Base-by-base conservation (phyloP, 768 basidiomycete species). In the Naganishia friedmannii region DNA sequence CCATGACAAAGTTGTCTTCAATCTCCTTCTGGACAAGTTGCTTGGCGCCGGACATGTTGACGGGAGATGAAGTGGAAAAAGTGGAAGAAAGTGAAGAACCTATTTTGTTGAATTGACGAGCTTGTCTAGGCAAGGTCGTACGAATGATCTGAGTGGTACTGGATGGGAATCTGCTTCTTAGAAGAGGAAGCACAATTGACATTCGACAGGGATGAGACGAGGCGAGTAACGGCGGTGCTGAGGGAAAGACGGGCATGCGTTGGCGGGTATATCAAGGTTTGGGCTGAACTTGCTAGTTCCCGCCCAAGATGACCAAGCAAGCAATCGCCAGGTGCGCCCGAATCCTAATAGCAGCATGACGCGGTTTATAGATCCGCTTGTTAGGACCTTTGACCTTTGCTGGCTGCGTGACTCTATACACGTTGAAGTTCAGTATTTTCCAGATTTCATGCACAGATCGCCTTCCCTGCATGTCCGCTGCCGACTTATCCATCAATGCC, bases 1-100 rank as follows among this genome's bases (percentile, higher is more conserved):
- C 74, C 57, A 77, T 76, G 58, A 78, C 75, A 55, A 75, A 72
- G 74, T 80, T 75, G 66, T 76, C 72, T 31, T 72, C 73, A 72
- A 80, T 78, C 28, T 69, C 65, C 67, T 72, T 53, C 48, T 78
- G 75, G 66, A 78, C 75, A 28, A 74, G 46, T 39, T 73, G 31
- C 70, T 78, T 77, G 34, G 72, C 68, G 45, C 65, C 65, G 29
- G 75, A 66, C 48, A 67, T 73, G 57, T 72, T 70, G 60, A 68
- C 66, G 57, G 56, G 54, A 69, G 68, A 51, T 42, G 68, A 34
- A 39, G 39, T 46, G 26, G 68, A 37, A 68, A 63, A 63, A 42
- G 60, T 63, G 65, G 65, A 66, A 66, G 65, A 66, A n/a, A 66
- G 65, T 53, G 46, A 66, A 28, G 65, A 66, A 42, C 65, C 65